Base-by-base conservation (phyloP, 345 rosid genomes). In the Eucalyptus coolabah region DNA sequence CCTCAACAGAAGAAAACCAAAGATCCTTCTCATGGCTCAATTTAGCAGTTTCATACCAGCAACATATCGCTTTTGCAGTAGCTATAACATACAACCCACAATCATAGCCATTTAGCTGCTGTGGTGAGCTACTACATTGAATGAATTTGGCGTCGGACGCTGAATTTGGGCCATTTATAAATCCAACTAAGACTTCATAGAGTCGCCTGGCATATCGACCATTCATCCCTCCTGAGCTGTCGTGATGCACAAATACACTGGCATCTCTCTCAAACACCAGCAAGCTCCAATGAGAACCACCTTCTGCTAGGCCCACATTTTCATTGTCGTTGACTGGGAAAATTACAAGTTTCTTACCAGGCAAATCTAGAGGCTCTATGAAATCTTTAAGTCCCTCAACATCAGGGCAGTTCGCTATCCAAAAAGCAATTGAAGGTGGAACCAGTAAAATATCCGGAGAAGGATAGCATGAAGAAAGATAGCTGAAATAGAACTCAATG, bases 281-380 rank as follows among this genome's bases (percentile, higher is more conserved):
- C 82, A 97, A 92, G 91, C 97, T 98, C 99, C 99, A 98, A 65
- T 97, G 99, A 44, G 89, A 92, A 87, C 99, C 99, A 3, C 99
- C 98, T 90, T 94, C 98, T 2, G 98, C 97, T 80, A 90, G 51
- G 89, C 88, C 93, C 86, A 97, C 95, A 56, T 98, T 93, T 9
- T 60, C 72, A 23, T 96, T 97, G 93, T 98, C 87, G 69, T 97
- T 98, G 21, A 97, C 97, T 1, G n/a, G 37, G 37, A 97, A 95
- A 21, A 98, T 93, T 67, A 97, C 90, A 87, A 97, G 89, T 81
- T 93, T 90, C 93, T 92, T 95, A 56, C 94, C 92, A 7, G 80
- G 88, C 53, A 96, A 89, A 12, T 82, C 88, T 6, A 97, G 96
- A 37, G 98, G 98, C 88, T 93, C 93, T 59, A 94, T 6, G 87